These are phyloP conservation scores for Cenchrus americanus DNA, from an alignment of 176 grass and related monocot genomes.

Conservation along the genomic window DNA sequence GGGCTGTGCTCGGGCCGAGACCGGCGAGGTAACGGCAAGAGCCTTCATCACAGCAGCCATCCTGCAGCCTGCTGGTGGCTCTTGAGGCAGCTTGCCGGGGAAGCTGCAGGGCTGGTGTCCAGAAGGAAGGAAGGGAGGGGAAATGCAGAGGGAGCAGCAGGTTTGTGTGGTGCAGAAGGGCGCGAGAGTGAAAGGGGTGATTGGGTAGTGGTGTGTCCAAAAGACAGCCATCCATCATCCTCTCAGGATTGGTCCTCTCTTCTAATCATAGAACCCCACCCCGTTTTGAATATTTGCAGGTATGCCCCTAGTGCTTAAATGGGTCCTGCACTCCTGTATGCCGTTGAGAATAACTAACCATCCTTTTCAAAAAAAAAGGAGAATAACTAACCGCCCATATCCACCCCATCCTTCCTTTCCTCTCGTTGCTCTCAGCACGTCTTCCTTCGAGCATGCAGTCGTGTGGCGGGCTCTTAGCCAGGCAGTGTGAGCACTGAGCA, in stretches of 20 bases:
- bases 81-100: not conserved
- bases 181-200: conserved; percentile 38
- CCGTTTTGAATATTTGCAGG: conserved; percentile 20
- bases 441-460: not conserved
- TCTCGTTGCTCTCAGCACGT: not conserved
- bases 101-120: conserved; percentile 28
- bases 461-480: not conserved
- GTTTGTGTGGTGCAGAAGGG: conserved; percentile 56
- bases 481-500: not conserved
- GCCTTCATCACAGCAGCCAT: conserved; percentile 63
- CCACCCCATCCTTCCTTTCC: not conserved
- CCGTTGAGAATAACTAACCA: not conserved
- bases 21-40: conserved; percentile 49
- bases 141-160: conserved; percentile 22
- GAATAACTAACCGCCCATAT: not conserved
- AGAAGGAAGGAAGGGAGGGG: conserved; percentile 31
- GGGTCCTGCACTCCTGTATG: not conserved
- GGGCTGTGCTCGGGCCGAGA: conserved; percentile 44
- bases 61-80: conserved; percentile 11
- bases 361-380: not conserved
- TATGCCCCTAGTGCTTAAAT: not conserved
- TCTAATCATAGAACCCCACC: not conserved
- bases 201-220: conserved; percentile 57
- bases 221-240: conserved; percentile 54
- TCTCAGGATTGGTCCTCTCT: not conserved